Evolutionary conservation across 345 rosid genomes (phyloP).

Genomic region (Cardamine resedifolia): DNA sequence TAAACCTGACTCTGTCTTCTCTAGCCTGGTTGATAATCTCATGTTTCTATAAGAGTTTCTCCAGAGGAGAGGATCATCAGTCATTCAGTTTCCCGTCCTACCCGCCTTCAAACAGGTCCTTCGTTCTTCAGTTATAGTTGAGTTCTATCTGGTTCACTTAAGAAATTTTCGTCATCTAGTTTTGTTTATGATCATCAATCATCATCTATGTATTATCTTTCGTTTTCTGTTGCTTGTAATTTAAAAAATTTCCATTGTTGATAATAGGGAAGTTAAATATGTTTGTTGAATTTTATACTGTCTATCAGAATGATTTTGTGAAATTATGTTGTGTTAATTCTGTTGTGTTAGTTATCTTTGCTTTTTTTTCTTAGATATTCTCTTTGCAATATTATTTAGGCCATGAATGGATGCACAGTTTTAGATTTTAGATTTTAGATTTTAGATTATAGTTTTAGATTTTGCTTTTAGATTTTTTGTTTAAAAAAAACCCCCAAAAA

Average conservation of each 20-base stretch:
- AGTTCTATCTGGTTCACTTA: not conserved
- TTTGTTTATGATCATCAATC: not conserved
- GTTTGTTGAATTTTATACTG: no score
- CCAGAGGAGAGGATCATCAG: not conserved
- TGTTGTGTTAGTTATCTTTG: no score
- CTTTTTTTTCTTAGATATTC: no score
- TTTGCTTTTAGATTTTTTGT: no score
- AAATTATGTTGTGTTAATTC: no score
- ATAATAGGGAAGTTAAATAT: no score
- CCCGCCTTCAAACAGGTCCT: not conserved
- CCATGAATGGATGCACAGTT: no score
- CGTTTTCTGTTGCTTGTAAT: constrained; percentile 55
- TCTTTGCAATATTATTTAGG: no score
- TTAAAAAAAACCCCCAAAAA: no score
- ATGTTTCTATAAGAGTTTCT: constrained; percentile 4
- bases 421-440: no score
- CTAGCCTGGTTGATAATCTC: not conserved
- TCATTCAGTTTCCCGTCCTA: not conserved
- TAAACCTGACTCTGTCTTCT: not conserved
- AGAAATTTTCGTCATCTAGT: not conserved
- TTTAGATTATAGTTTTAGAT: no score
- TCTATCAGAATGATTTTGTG: no score
- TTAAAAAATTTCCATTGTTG: constrained; percentile 58
- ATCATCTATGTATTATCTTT: constrained; percentile 4
- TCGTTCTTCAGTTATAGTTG: not conserved